Base-by-base conservation (phyloP, 345 rosid species). In the Sisymbrium altissimum region DNA sequence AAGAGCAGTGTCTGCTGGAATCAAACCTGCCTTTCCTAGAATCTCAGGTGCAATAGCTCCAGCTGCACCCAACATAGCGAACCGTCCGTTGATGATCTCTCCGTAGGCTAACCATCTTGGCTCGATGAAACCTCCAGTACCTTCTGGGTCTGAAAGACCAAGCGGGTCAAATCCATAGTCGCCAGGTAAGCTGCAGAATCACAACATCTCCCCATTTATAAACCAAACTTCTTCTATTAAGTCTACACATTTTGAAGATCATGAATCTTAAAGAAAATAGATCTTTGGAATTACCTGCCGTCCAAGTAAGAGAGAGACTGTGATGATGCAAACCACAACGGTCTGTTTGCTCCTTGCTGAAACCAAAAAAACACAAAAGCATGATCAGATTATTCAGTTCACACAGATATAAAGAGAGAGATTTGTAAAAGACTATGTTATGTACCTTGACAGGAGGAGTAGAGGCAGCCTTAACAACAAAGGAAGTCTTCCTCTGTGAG, bases 91-190 rank as follows among this genome's bases (percentile, higher is more conserved):
- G 85, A 95, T 80, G 63, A 95, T 14, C 81, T 95, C 99, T 14
- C 99, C 99, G 27, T 89, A 95, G 46, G 97, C 99, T 46, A 95
- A 56, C 99, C 99, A 95, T 78, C 64, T 86, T 1, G 99, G 99
- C 81, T 95, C 97, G 29, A 95, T 87, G 88, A 95, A 95, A 46
- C 93, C 97, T 65, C 99, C 97, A 4, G 97, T 76, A 23, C 99
- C 97, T 45, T 95, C 99, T 0, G 99, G 99, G 77, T 95, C 99
- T 3, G 99, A 95, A 12, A 95, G 97, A 19, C 99, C 99, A 41
- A 92, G 84, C 4, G 97, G 99, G 80, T 95, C 97, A 32, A 95
- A 95, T 38, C 99, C 97, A 11, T 13, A 91, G 81, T 94, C 98
- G 18, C 98, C 98, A 7, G 98, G 98, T 15, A 94, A 90, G 81